These are phyloP conservation scores for Evernia prunastri DNA, from an alignment of 495 filamentous ascomycete species.

Conservation along the genomic window DNA sequence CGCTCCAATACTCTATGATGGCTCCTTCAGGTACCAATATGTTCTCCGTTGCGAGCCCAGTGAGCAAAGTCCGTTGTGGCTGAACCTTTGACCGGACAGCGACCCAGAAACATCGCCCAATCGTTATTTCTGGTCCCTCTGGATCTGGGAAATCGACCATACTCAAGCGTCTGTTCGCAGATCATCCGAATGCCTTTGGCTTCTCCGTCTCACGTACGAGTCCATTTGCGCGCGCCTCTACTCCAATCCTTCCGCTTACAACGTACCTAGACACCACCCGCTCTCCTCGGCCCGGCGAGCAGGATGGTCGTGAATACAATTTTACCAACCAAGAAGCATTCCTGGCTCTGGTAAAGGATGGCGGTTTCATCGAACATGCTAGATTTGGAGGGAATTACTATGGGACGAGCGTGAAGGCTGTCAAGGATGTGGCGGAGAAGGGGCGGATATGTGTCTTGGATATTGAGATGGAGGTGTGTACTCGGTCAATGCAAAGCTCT, in stretches of 20 bases:
- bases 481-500: not conserved
- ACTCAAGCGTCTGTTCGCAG: slow-evolving; percentile 61
- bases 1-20: slow-evolving; percentile 10
- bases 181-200: slow-evolving; percentile 67
- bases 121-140: slow-evolving; percentile 81
- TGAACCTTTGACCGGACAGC: slow-evolving; percentile 12
- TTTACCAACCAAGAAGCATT: slow-evolving; percentile 68
- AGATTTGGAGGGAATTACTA: slow-evolving; percentile 84
- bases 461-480: slow-evolving; percentile 83
- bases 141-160: slow-evolving; percentile 88
- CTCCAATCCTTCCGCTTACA: not conserved
- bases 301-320: slow-evolving; percentile 74
- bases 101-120: slow-evolving; percentile 44
- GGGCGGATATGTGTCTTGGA: slow-evolving; percentile 47
- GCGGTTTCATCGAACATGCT: slow-evolving; percentile 84
- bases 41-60: not conserved
- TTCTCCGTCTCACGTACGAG: slow-evolving; percentile 65
- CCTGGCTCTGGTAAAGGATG: slow-evolving; percentile 55
- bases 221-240: not conserved
- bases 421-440: slow-evolving; percentile 63
- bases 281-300: slow-evolving; percentile 65
- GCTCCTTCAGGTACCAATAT: slow-evolving; percentile 18
- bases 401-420: slow-evolving; percentile 71
- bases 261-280: slow-evolving; percentile 20
- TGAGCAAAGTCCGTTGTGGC: not conserved